Percentiles rank a stretch among this genome's conserved stretches.
Evolutionary conservation across 495 filamentous ascomycete genomes (phyloP).

Genomic region (Penicillium paradoxum): DNA sequence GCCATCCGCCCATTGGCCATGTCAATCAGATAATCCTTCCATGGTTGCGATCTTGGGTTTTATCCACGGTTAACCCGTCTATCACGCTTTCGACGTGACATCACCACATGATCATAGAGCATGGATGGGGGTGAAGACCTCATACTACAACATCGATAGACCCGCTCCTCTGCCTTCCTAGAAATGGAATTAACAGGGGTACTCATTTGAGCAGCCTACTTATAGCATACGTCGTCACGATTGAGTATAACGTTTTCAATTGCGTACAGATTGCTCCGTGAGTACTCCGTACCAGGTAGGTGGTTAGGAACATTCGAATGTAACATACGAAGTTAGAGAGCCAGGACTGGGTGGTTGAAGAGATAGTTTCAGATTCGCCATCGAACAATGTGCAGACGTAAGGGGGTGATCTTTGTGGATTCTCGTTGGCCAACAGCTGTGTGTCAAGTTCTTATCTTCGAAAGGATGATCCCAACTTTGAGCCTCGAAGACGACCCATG

Average conservation of each 20-base stretch:
- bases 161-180: too few relatives aligned
- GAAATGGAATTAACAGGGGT: too few relatives aligned
- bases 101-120: not conserved
- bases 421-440: not conserved
- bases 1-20: not conserved
- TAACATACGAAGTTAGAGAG: too few relatives aligned
- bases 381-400: not conserved
- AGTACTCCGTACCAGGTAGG: too few relatives aligned
- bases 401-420: not conserved
- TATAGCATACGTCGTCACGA: too few relatives aligned
- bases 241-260: too few relatives aligned
- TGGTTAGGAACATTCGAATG: too few relatives aligned
- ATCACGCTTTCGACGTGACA: not conserved
- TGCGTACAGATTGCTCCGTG: too few relatives aligned
- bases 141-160: too few relatives aligned
- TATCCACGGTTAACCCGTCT: not conserved
- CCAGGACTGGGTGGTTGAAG: too few relatives aligned
- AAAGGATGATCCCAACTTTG: constrained; percentile 1
- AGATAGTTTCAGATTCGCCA: not conserved
- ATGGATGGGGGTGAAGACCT: not conserved
- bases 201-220: too few relatives aligned
- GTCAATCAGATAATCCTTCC: not conserved
- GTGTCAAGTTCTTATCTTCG: constrained; percentile 4
- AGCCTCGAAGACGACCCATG: not conserved
- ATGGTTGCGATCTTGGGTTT: not conserved